Percentiles rank a stretch among this genome's conserved stretches.
These are phyloP conservation scores for Talaromyces atroroseus DNA, from an alignment of 2,329 filamentous ascomycete species.

Conservation along the genomic window DNA sequence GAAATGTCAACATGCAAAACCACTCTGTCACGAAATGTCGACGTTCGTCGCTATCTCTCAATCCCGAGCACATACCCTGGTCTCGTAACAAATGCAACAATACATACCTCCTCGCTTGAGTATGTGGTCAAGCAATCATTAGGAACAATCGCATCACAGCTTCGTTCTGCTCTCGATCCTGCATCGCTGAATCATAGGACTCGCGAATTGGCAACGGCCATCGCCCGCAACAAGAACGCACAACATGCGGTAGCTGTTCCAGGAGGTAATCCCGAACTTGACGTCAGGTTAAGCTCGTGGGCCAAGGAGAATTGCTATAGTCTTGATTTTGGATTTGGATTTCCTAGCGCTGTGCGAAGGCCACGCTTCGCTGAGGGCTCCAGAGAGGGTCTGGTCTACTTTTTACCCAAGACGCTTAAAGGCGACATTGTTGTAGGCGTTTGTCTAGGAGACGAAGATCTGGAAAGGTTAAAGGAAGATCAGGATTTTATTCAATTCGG, in stretches of 20 bases:
- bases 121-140: conserved; percentile 27
- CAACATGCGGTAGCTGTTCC: conserved; percentile 23
- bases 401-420: conserved; percentile 42
- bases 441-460: conserved; percentile 46
- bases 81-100: conserved; percentile 44
- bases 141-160: conserved; percentile 31
- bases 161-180: conserved; percentile 39
- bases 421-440: conserved; percentile 43
- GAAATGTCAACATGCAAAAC: conserved; percentile 14
- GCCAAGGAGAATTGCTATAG: conserved; percentile 42
- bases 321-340: conserved; percentile 48
- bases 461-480: conserved; percentile 42
- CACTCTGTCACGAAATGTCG: conserved; percentile 46
- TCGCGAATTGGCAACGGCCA: conserved; percentile 39
- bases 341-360: conserved; percentile 44
- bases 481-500: conserved; percentile 38
- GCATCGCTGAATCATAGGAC: conserved; percentile 31
- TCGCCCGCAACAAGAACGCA: not conserved
- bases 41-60: conserved; percentile 41
- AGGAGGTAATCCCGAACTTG: conserved; percentile 32
- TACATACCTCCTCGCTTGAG: conserved; percentile 28
- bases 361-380: conserved; percentile 40
- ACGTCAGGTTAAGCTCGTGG: conserved; percentile 54
- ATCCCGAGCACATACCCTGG: conserved; percentile 46
- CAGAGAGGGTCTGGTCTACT: conserved; percentile 45